phyloP scores from a whole-genome alignment of 768 basidiomycete species.

The Mycena amicta region DNA sequence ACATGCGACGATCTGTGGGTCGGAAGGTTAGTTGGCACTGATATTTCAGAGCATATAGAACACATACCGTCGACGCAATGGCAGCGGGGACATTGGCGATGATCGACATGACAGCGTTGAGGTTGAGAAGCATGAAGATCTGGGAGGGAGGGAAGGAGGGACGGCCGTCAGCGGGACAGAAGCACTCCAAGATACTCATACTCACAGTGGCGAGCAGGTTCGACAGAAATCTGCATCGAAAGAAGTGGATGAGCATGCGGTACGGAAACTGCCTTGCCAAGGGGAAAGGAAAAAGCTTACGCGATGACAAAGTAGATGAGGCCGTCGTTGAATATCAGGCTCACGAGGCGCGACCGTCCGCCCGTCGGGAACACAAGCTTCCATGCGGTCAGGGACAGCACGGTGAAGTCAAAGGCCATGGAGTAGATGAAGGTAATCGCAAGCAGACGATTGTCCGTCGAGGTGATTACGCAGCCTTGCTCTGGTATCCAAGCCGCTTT shows the following conservation, averaged over 20 bases:
- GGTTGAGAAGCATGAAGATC: constrained; percentile 54
- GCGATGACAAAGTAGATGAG: constrained; percentile 73
- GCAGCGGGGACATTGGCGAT: constrained; percentile 59
- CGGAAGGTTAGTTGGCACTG: not conserved
- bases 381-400: constrained; percentile 60
- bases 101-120: constrained; percentile 58
- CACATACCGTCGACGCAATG: constrained; percentile 58
- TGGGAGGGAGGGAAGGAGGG: constrained; percentile 14
- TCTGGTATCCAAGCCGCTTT: constrained; percentile 57
- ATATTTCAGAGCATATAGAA: too few relatives aligned
- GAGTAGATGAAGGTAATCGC: constrained; percentile 72
- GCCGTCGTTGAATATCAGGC: constrained; percentile 71
- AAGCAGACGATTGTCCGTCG: constrained; percentile 60
- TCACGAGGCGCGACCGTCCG: constrained; percentile 61
- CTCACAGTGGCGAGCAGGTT: constrained; percentile 67
- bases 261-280: constrained; percentile 1
- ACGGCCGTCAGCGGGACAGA: constrained; percentile 1
- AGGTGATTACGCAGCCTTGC: constrained; percentile 57
- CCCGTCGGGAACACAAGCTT: constrained; percentile 54
- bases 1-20: constrained; percentile 47
- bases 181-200: constrained; percentile 28
- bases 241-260: constrained; percentile 10
- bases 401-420: constrained; percentile 71
- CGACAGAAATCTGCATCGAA: constrained; percentile 58
- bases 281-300: constrained; percentile 39